A percentile compares a stretch with the other conserved stretches of the same genome.
Conservation (phyloP, 768 basidiomycete species). For the Kwoniella dendrophila region DNA sequence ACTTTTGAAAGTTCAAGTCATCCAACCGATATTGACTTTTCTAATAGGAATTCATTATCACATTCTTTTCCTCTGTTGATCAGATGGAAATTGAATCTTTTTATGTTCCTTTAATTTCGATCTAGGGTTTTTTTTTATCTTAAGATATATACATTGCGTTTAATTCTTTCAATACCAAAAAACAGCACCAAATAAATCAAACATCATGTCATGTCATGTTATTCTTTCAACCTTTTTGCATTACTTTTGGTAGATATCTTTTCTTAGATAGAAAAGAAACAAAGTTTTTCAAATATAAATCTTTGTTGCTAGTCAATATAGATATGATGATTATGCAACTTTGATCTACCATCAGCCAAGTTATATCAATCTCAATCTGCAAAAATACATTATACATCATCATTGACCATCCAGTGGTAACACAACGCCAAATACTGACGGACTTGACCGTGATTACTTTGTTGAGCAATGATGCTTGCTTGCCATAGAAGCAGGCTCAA, state of each 20-base stretch:
- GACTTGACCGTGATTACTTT: no score
- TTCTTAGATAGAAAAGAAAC: no score
- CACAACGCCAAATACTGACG: no score
- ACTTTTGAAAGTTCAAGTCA: no score
- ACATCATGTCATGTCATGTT: conserved; percentile 9
- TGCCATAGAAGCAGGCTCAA: no score
- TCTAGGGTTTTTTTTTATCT: conserved; percentile 4
- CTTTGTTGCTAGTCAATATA: conserved; percentile 1
- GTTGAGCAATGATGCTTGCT: no score
- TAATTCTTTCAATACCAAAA: background rate
- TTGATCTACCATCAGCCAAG: background rate
- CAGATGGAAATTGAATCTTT: background rate
- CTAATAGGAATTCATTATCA: no score
- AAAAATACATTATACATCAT: no score
- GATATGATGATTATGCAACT: background rate
- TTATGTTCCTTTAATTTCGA: background rate
- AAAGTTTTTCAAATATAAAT: no score
- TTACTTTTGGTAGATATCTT: background rate
- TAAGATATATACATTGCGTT: background rate
- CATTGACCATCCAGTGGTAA: no score
- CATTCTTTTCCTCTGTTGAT: background rate
- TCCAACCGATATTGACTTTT: no score
- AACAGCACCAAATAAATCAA: background rate
- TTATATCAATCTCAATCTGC: no score
- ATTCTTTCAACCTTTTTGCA: background rate